Base-by-base conservation (phyloP, 345 rosid genomes). In the Geranium brycei region DNA sequence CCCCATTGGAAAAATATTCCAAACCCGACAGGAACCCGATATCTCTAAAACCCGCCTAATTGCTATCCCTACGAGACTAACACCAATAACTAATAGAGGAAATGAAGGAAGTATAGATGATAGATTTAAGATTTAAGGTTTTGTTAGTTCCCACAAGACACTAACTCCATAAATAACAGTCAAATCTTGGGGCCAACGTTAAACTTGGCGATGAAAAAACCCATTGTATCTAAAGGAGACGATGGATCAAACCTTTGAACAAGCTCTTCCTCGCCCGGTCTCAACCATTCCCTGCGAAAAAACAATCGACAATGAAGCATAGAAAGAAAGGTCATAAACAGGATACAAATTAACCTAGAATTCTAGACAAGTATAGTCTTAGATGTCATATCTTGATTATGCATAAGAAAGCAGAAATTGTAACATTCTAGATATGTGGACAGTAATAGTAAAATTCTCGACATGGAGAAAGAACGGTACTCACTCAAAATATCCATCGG, bases 241-340 rank as follows among this genome's bases (percentile, higher is more conserved):
- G 97, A 90, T 2, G 96, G 92, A 73, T 93, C 96, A 57, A 93
- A 93, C 71, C 95, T 88, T 77, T 93, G 97, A 75, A 93, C 96
- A 58, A 86, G 62, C 38, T 86, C 83, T 67, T 92, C 98, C 66
- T 93, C 99, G 0, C 95, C 95, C 0, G 97, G 88, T 77, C 81
- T 88, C 71, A 93, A 72, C 99, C 99, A 91, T 62, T 93, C 91
- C 89, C 97, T 91, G 78, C 56, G 19, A 63, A 62, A 62, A 7
- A 58, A 40, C 35, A 13, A 56, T 28, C 55, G 11, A 53, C n/a
- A 55, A 38, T 7, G 32, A 3, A 61, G 16, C 40, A 32, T 41
- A 38, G 17, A 51, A 38, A 19, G 4, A 40, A 40, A 11, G 28
- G 28, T 23, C 28, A 23, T 0, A 23, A 23, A 23, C 28, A 23